Conservation (phyloP, 805 yeast genomes). For the Saturnispora galanensis region DNA sequence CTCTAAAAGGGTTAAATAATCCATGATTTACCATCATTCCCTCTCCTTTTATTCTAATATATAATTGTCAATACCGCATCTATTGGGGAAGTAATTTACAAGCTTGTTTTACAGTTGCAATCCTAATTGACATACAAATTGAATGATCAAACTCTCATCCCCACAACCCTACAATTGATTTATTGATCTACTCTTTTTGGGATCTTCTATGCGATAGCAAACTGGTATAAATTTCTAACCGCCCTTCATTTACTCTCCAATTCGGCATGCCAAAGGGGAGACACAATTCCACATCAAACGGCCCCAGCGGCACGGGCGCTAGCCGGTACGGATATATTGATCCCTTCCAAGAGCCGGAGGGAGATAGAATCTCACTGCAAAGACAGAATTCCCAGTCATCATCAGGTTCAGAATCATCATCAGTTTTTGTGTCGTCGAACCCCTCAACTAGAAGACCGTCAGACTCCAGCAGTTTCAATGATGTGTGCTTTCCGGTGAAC, state of each 20-base stretch:
- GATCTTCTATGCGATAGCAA: too few species aligned
- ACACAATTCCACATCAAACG: background rate
- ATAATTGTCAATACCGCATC: too few species aligned
- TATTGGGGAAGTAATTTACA: too few species aligned
- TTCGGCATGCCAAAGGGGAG: constrained; percentile 1
- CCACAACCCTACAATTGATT: too few species aligned
- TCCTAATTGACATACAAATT: too few species aligned
- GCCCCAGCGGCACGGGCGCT: background rate
- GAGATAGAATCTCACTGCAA: background rate
- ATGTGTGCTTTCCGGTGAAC: constrained; percentile 84
- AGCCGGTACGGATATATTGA: constrained; percentile 6
- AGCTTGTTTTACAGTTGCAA: too few species aligned
- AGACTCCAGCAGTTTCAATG: constrained; percentile 71
- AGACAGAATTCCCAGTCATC: constrained; percentile 1
- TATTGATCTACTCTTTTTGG: too few species aligned
- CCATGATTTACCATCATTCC: too few species aligned
- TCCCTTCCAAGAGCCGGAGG: constrained; percentile 2
- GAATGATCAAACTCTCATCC: too few species aligned
- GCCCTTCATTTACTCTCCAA: background rate
- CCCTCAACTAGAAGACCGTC: constrained; percentile 54
- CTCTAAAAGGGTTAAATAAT: too few species aligned
- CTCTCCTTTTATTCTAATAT: too few species aligned
- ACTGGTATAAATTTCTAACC: background rate
- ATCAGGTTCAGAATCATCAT: constrained; percentile 12
- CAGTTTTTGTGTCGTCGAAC: constrained; percentile 37